A percentile compares a stretch with the other conserved stretches of the same genome.
These are phyloP conservation scores for Dacryopinax primogenitus DNA, from an alignment of 768 basidiomycete species.

Conservation along the genomic window DNA sequence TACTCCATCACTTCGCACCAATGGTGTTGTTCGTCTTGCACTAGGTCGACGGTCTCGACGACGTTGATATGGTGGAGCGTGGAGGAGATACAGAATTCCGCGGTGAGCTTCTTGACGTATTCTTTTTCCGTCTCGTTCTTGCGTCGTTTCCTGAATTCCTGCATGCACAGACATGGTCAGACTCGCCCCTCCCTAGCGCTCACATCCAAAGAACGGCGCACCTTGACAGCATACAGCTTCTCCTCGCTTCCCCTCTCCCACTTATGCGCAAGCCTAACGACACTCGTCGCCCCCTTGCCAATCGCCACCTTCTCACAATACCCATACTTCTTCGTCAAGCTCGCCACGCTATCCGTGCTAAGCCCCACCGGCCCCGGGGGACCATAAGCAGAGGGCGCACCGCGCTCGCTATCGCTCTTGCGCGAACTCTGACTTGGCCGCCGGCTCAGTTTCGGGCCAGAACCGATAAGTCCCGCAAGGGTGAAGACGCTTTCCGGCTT, in stretches of 20 bases:
- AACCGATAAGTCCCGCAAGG: slow-evolving; percentile 66
- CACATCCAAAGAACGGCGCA: slow-evolving; percentile 27
- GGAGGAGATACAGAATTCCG: slow-evolving; percentile 97
- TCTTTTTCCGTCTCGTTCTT: slow-evolving; percentile 99
- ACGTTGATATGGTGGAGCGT: slow-evolving; percentile 88
- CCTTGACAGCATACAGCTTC: slow-evolving; percentile 97
- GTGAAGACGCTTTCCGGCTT: slow-evolving; percentile 46
- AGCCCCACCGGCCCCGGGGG: slow-evolving; percentile 25
- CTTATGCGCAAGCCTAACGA: slow-evolving; percentile 92
- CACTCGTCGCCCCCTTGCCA: slow-evolving; percentile 95
- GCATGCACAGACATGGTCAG: neutral
- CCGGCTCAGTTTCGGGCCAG: slow-evolving; percentile 61
- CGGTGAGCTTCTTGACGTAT: slow-evolving; percentile 98
- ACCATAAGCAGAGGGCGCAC: slow-evolving; percentile 19
- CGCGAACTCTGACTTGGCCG: slow-evolving; percentile 60
- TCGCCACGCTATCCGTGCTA: slow-evolving; percentile 49
- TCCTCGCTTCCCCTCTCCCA: slow-evolving; percentile 87
- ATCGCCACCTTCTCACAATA: slow-evolving; percentile 94
- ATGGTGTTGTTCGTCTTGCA: slow-evolving; percentile 91
- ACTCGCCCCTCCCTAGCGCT: neutral
- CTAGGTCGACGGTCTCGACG: slow-evolving; percentile 96
- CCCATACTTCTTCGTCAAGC: slow-evolving; percentile 81
- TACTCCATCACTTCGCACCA: slow-evolving; percentile 99
- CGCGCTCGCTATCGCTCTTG: slow-evolving; percentile 37
- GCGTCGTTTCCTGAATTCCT: slow-evolving; percentile 97